phyloP scores from a whole-genome alignment of 1,284 basidiomycete genomes.

The Salmacisia buchloeana region DNA sequence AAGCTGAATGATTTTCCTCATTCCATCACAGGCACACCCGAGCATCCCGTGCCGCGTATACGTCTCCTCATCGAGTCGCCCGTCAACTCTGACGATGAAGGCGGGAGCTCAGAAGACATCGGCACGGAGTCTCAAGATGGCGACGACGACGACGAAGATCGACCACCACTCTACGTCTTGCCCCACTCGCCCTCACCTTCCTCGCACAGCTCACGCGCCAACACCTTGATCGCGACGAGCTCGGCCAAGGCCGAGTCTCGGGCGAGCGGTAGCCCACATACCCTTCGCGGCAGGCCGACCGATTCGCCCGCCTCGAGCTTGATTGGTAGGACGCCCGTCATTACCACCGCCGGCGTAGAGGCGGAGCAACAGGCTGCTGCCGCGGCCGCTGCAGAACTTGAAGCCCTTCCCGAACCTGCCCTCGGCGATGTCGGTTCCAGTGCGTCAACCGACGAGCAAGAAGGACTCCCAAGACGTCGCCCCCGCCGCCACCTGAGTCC shows the following conservation, averaged over 20 bases:
- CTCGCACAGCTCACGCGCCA: too few relatives aligned
- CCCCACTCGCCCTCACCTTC: not conserved
- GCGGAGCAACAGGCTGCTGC: not conserved
- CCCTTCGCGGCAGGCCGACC: not conserved
- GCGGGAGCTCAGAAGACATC: conserved; percentile 12
- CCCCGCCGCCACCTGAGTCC: not conserved
- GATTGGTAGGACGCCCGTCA: not conserved
- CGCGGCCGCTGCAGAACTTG: not conserved
- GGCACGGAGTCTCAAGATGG: conserved; percentile 9
- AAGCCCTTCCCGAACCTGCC: not conserved
- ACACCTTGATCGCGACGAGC: too few relatives aligned
- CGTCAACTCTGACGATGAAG: conserved; percentile 33
- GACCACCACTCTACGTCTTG: not conserved
- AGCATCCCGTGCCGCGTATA: conserved; percentile 50
- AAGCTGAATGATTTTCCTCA: not conserved
- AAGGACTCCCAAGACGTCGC: too few relatives aligned
- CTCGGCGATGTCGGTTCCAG: not conserved
- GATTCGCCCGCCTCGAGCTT: not conserved
- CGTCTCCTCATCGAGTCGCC: conserved; percentile 46
- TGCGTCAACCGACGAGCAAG: not conserved
- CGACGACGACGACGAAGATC: conserved; percentile 12
- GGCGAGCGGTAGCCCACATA: not conserved
- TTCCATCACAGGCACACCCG: conserved; percentile 35
- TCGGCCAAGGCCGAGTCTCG: too few relatives aligned
- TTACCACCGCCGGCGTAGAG: not conserved